Evolutionary conservation across 371 early-diverging fungal species (phyloP).

Genomic region (Homolaphlyctis polyrhiza): DNA sequence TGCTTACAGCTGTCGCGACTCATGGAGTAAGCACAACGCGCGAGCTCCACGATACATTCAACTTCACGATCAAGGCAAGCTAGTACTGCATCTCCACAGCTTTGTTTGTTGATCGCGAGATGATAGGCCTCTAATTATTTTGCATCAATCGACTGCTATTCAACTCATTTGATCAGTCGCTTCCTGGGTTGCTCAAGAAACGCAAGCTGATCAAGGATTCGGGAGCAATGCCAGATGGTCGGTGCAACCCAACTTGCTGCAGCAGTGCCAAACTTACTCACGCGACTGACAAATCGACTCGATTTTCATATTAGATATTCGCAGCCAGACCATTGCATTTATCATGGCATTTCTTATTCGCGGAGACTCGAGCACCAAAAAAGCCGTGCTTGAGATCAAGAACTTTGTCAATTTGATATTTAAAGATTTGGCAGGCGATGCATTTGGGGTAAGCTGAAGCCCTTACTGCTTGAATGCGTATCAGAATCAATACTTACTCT

Average conservation of each 20-base stretch:
- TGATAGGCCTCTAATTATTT: too few species aligned
- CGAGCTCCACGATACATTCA: slow-evolving; percentile 33
- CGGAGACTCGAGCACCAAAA: slow-evolving; percentile 64
- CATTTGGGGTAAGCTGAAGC: too few species aligned
- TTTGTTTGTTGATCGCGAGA: too few species aligned
- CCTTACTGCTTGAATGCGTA: too few species aligned
- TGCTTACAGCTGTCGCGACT: slow-evolving; percentile 43
- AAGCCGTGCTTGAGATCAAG: slow-evolving; percentile 62
- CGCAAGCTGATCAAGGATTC: slow-evolving; percentile 14
- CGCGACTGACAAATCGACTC: not conserved
- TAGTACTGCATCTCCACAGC: too few species aligned
- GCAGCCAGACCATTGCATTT: slow-evolving; percentile 68
- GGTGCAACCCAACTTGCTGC: not conserved
- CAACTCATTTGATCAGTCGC: slow-evolving; percentile 10
- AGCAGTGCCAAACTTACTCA: not conserved
- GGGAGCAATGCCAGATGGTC: slow-evolving; percentile 3
- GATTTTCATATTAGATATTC: slow-evolving; percentile 38
- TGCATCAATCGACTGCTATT: not conserved
- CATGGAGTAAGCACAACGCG: slow-evolving; percentile 21
- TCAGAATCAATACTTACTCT: too few species aligned
- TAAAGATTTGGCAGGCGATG: slow-evolving; percentile 60
- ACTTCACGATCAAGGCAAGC: slow-evolving; percentile 32
- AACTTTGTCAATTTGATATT: slow-evolving; percentile 62
- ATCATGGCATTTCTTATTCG: slow-evolving; percentile 69
- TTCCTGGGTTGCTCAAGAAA: slow-evolving; percentile 25